Percentiles rank a stretch among this genome's conserved stretches.
Evolutionary conservation across 805 yeast species (phyloP).

Genomic region (Ogataea pini): DNA sequence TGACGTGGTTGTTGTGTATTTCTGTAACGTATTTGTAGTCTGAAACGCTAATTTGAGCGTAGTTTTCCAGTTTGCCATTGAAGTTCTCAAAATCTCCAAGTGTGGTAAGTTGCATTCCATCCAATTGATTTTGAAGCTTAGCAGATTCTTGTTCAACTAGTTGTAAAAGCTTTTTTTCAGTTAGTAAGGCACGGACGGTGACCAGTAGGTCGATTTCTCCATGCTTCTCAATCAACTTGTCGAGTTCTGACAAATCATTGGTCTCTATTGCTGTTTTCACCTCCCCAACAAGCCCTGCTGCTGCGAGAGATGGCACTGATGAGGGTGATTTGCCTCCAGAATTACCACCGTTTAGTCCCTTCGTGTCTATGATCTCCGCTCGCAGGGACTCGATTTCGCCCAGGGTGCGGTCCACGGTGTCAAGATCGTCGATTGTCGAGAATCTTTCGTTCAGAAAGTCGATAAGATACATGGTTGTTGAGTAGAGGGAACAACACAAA

Average conservation of each 20-base stretch:
- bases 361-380: conserved; percentile 6
- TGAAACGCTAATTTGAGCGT: conserved; percentile 16
- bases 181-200: conserved; percentile 14
- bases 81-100: conserved; percentile 3
- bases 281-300: background rate
- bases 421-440: conserved; percentile 39
- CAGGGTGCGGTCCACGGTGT: conserved; percentile 30
- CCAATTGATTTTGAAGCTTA: conserved; percentile 9
- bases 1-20: background rate
- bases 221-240: conserved; percentile 19
- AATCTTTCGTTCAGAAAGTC: conserved; percentile 39
- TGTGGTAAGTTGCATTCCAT: conserved; percentile 12
- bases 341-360: background rate
- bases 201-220: conserved; percentile 23
- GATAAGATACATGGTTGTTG: conserved; percentile 21
- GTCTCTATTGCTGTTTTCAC: conserved; percentile 5
- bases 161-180: conserved; percentile 14
- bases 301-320: background rate
- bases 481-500: background rate
- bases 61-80: conserved; percentile 19
- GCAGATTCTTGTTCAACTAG: conserved; percentile 12
- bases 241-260: conserved; percentile 10
- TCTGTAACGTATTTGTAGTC: background rate
- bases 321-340: background rate
- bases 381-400: conserved; percentile 28